Evolutionary conservation across 2,329 filamentous ascomycete species (phyloP).

Genomic region (Ophiostoma pallidulum): DNA sequence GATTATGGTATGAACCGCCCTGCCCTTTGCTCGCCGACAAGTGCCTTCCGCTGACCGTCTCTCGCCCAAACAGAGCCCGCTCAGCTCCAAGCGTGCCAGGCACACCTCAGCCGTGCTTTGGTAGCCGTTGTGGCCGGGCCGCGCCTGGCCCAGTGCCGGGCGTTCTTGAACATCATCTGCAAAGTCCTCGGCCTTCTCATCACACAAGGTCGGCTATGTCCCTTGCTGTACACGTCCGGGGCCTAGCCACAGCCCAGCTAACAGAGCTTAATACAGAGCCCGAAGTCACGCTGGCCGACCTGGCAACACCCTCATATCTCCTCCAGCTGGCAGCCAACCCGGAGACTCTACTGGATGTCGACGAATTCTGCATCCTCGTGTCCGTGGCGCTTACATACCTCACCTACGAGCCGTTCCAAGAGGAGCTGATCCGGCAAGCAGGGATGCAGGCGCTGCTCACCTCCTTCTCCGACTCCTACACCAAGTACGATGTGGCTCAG

Average conservation of each 20-base stretch:
- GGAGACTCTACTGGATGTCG: conserved; percentile 35
- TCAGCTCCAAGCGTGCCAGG: conserved; percentile 45
- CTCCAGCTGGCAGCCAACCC: conserved; percentile 38
- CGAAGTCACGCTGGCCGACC: conserved; percentile 36
- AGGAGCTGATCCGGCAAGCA: conserved; percentile 32
- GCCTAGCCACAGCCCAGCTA: not conserved
- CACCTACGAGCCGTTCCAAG: conserved; percentile 42
- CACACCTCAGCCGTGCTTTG: conserved; percentile 39
- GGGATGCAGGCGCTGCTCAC: conserved; percentile 36
- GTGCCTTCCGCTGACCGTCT: conserved; percentile 15
- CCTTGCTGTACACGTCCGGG: too few relatives aligned
- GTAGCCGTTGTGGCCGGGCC: conserved; percentile 40
- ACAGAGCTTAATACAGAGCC: conserved; percentile 24
- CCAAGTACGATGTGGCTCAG: conserved; percentile 29
- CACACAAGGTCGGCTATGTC: conserved; percentile 31
- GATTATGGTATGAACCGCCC: conserved; percentile 45
- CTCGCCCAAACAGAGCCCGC: conserved; percentile 40
- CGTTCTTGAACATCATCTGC: conserved; percentile 43
- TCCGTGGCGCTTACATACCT: conserved; percentile 48
- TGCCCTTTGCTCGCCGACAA: not conserved
- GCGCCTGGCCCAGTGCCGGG: conserved; percentile 30
- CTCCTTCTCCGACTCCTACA: conserved; percentile 39
- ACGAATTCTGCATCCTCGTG: conserved; percentile 44
- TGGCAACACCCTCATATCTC: conserved; percentile 38
- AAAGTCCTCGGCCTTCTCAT: conserved; percentile 47